Conservation (phyloP, 495 filamentous ascomycete species). For the Ascodesmis nigricans region DNA sequence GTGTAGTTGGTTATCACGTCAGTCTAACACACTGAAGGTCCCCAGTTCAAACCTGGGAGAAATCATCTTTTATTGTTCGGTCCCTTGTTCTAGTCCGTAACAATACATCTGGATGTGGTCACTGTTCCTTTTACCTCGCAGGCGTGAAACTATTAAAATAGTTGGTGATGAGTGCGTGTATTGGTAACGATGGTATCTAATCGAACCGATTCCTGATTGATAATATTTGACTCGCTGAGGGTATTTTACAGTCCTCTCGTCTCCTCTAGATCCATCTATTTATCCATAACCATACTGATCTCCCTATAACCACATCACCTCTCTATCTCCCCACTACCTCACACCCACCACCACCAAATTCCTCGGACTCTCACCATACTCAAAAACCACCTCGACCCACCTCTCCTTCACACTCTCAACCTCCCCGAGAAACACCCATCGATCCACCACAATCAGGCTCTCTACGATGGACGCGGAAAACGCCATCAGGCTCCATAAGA, state of each 20-base stretch:
- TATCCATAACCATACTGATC: conserved; percentile 1
- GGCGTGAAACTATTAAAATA: no score
- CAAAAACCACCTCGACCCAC: conserved; percentile 89
- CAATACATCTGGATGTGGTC: no score
- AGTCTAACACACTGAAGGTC: no score
- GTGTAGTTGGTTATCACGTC: no score
- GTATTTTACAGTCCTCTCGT: background rate
- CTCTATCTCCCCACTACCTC: conserved; percentile 33
- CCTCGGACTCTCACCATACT: conserved; percentile 31
- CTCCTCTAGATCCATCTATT: conserved; percentile 1
- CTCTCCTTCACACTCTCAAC: conserved; percentile 33
- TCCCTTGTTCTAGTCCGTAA: no score
- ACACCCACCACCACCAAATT: conserved; percentile 30
- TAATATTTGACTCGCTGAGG: conserved; percentile 4
- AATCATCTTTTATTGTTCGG: no score
- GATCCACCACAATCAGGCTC: conserved; percentile 71
- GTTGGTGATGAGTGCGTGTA: no score
- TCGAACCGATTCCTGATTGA: conserved; percentile 4
- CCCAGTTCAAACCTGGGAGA: no score
- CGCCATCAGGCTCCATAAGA: conserved; percentile 85
- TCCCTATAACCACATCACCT: background rate
- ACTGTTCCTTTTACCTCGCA: no score
- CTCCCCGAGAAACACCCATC: conserved; percentile 59
- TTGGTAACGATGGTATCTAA: no score
- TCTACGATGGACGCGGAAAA: conserved; percentile 79